These are phyloP conservation scores for Wickerhamomyces sp. DNA, from an alignment of 1,139 yeast species.

Conservation along the genomic window DNA sequence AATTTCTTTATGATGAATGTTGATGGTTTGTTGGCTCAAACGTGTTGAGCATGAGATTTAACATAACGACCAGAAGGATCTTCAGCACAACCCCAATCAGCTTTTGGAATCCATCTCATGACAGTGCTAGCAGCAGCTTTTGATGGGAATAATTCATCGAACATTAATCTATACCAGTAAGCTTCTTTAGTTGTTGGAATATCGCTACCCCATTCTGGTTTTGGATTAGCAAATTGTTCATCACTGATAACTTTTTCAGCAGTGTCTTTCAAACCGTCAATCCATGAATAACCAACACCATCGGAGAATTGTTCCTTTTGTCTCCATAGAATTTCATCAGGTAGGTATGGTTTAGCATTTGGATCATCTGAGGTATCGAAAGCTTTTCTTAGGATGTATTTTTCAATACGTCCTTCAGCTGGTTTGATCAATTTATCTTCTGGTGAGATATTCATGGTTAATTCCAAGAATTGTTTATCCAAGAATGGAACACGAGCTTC, in stretches of 20 bases:
- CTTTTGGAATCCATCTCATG: conserved; percentile 99
- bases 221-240: conserved; percentile 84
- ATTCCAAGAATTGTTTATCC: conserved; percentile 87
- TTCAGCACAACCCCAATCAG: conserved; percentile 99
- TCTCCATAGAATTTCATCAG: conserved; percentile 96
- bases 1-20: conserved; percentile 8
- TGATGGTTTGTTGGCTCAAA: conserved; percentile 14
- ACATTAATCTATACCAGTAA: conserved; percentile 96
- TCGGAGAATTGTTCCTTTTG: conserved; percentile 99
- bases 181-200: conserved; percentile 98
- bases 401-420: conserved; percentile 74
- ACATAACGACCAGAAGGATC: conserved; percentile 99
- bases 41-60: conserved; percentile 72
- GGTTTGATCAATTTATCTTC: conserved; percentile 79
- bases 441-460: conserved; percentile 93
- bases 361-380: conserved; percentile 82
- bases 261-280: conserved; percentile 92
- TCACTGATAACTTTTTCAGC: conserved; percentile 85
- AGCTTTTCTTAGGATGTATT: conserved; percentile 93
- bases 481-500: conserved; percentile 99
- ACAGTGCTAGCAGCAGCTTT: conserved; percentile 94
- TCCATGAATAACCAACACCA: conserved; percentile 99
- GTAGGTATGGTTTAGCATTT: conserved; percentile 74
- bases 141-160: conserved; percentile 86
- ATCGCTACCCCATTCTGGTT: conserved; percentile 94